A percentile compares a stretch with the other conserved stretches of the same genome.
Evolutionary conservation across 176 grass and related monocot genomes (phyloP).

Genomic region (Canna indica): DNA sequence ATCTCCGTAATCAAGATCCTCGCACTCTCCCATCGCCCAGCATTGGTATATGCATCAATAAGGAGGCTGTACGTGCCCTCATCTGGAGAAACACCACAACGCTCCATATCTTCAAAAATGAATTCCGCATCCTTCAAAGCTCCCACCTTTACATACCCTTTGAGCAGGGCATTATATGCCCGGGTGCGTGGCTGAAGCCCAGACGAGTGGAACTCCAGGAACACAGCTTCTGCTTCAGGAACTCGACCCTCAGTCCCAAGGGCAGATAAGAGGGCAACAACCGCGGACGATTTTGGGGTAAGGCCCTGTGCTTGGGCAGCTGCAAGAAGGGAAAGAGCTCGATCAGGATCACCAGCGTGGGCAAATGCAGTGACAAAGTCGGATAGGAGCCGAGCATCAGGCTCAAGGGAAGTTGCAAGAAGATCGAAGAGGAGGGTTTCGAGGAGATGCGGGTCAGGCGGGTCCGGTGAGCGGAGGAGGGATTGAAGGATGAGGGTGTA

Average conservation of each 20-base stretch:
- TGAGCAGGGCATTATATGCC: conserved; percentile 87
- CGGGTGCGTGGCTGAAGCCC: conserved; percentile 57
- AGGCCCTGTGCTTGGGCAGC: conserved; percentile 84
- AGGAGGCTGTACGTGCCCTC: conserved; percentile 81
- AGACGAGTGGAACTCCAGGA: conserved; percentile 71
- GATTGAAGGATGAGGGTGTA: conserved; percentile 77
- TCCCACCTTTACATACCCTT: conserved; percentile 73
- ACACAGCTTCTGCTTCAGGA: conserved; percentile 71
- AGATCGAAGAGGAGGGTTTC: conserved; percentile 26
- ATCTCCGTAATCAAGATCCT: conserved; percentile 90
- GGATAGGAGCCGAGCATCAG: conserved; percentile 69
- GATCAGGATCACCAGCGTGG: conserved; percentile 53
- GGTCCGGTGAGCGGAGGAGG: conserved; percentile 69
- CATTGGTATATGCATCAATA: conserved; percentile 68
- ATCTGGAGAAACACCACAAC: conserved; percentile 54
- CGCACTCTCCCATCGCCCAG: conserved; percentile 81
- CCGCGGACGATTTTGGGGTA: conserved; percentile 67
- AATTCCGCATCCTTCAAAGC: conserved; percentile 73
- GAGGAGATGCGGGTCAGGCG: conserved; percentile 60
- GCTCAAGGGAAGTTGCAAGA: conserved; percentile 38
- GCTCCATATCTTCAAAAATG: conserved; percentile 75
- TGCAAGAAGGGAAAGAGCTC: conserved; percentile 56
- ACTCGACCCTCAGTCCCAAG: conserved; percentile 58
- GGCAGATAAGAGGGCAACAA: conserved; percentile 60
- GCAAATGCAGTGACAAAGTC: conserved; percentile 79